Conservation (phyloP, 1,284 basidiomycete genomes). For the Naganishia liquefaciens region DNA sequence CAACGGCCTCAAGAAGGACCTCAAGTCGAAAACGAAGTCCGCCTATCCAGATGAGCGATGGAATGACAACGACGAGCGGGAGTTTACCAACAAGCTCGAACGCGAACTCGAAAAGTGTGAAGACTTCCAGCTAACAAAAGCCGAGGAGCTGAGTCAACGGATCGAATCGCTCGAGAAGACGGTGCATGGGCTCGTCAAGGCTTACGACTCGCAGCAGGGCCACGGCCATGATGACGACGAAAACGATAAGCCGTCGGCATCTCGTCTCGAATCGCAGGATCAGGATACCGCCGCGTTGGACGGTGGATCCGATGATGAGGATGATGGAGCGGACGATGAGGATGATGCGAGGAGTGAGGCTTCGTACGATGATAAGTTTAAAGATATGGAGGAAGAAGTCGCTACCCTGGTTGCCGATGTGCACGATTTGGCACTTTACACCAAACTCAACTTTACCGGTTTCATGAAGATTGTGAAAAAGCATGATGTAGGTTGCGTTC, state of each 20-base stretch:
- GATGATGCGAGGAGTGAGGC: slow-evolving; percentile 63
- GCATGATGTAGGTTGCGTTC: slow-evolving; percentile 61
- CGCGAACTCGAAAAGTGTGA: slow-evolving; percentile 93
- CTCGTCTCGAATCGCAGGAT: slow-evolving; percentile 56
- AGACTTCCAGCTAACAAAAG: slow-evolving; percentile 90
- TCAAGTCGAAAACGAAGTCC: slow-evolving; percentile 60
- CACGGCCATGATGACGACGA: slow-evolving; percentile 44
- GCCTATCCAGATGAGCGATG: slow-evolving; percentile 56
- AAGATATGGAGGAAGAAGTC: slow-evolving; percentile 88
- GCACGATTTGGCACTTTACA: slow-evolving; percentile 92
- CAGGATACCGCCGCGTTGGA: slow-evolving; percentile 63
- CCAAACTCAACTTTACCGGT: slow-evolving; percentile 94
- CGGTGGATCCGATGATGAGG: slow-evolving; percentile 64
- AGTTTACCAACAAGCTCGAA: slow-evolving; percentile 77
- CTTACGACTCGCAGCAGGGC: slow-evolving; percentile 55
- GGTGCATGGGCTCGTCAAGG: slow-evolving; percentile 72
- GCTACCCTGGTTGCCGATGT: slow-evolving; percentile 96
- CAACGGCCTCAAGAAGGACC: slow-evolving; percentile 80
- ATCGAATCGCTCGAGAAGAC: slow-evolving; percentile 78
- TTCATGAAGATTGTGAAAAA: slow-evolving; percentile 99
- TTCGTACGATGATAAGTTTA: slow-evolving; percentile 83
- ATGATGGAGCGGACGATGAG: slow-evolving; percentile 61
- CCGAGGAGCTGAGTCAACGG: slow-evolving; percentile 74
- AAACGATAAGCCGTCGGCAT: slow-evolving; percentile 54
- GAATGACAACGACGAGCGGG: slow-evolving; percentile 74